These are phyloP conservation scores for Hericium erinaceus DNA, from an alignment of 768 basidiomycete species.

Conservation along the genomic window DNA sequence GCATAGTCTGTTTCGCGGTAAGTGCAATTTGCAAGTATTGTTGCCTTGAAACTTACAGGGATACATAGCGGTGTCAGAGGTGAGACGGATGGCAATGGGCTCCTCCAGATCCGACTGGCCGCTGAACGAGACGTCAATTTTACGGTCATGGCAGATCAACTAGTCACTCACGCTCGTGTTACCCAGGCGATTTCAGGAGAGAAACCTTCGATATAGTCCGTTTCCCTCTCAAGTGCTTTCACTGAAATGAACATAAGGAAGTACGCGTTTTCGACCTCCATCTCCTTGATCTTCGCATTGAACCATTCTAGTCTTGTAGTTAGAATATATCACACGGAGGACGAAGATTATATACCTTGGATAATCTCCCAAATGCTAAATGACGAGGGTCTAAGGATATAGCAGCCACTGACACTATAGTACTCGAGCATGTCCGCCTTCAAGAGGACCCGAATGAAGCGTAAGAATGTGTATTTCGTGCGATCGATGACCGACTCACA, in stretches of 20 bases:
- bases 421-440: slow-evolving; percentile 99
- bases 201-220: slow-evolving; percentile 98
- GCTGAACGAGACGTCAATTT: slow-evolving; percentile 28
- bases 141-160: no score
- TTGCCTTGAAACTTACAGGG: slow-evolving; percentile 54
- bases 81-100: slow-evolving; percentile 95
- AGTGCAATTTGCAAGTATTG: no score
- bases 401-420: slow-evolving; percentile 97
- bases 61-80: slow-evolving; percentile 99
- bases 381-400: slow-evolving; percentile 97
- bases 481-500: slow-evolving; percentile 31
- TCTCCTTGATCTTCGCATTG: slow-evolving; percentile 81
- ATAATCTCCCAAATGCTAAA: slow-evolving; percentile 97
- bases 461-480: no score
- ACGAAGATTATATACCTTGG: slow-evolving; percentile 49
- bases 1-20: slow-evolving; percentile 62
- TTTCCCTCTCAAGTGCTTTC: slow-evolving; percentile 91
- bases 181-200: slow-evolving; percentile 99
- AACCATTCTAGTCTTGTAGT: slow-evolving; percentile 67
- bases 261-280: slow-evolving; percentile 95
- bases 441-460: slow-evolving; percentile 63
- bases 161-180: slow-evolving; percentile 73
- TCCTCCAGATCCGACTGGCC: slow-evolving; percentile 95
- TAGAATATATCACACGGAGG: neutral
- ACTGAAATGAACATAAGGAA: slow-evolving; percentile 98